Evolutionary conservation across 305 asterid species (phyloP), one percentile per base, ranked within the genome.

Genomic region (Fraxinus floribunda): DNA sequence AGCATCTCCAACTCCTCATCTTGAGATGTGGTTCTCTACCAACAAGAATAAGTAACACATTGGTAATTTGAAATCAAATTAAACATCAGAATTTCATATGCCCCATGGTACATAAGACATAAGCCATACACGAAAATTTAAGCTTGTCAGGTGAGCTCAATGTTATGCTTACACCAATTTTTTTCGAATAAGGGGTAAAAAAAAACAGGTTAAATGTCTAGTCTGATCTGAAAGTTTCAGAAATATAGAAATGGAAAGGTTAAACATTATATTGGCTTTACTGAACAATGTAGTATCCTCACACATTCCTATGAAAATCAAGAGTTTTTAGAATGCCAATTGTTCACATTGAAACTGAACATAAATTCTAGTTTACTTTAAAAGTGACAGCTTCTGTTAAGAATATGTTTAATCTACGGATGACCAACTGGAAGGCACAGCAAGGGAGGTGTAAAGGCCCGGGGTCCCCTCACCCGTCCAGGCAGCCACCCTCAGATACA

Each of bases 11-110:
- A 71, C 84, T 86, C 92, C 78, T 86, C 85, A 38, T 89, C 90
- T 80, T 89, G 88, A 10, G 88, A 79, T n/a, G 87, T 85, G 73
- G 87, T 88, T 82, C 91, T 81, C 91, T 86, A 97, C 86, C 71
- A 13, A 82, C 78, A 78, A 82, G 52, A 83, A 82, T 39, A 60
- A 85, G 24, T 16, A 3, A 36, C 39, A 64, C 60, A 13, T 20
- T 29, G 44, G 5, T 9, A 24, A 73, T 49, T 38, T 78, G 36
- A 7, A 41, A 68, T n/a, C 4, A 46, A 78, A 32, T 8, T 1
- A 32, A 55, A 16, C 8, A 5, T 30, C 46, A 81, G 6, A 62
- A 62, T 62, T 24, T 7, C 30, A 22, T 22, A 22, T 62, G 5
- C 34, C 30, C 71, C 32, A 6, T 20, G 13, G 30, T 20, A 60